Base-by-base conservation (phyloP, 257 asterid genomes). In the Solanum lignicaule region DNA sequence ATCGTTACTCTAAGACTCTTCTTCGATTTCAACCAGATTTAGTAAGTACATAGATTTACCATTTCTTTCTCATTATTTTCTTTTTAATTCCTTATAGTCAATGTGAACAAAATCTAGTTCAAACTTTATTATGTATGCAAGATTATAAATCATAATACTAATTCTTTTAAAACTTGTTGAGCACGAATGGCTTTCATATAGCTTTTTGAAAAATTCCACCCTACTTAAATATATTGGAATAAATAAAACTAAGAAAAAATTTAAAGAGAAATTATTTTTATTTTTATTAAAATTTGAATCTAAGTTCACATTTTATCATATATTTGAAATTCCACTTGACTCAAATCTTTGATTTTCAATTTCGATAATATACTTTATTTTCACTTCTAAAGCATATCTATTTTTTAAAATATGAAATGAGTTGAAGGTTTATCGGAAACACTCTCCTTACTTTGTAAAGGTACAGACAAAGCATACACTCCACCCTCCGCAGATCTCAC, bases 181-280 rank as follows among this genome's bases (percentile, higher is more conserved):
- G 84, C 85, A 81, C 35, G 88, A 86, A 86, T 43, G 32, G 72
- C 3, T 65, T 48, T 72, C 81, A 31, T 78, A 60, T 71, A 66
- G 36, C 55, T 48, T 87, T 39, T 87, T 78, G 82, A 69, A 87
- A 41, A 81, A 15, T 12, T 62, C 65, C 48, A 9, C 83, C 43
- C n/a, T 29, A 29, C 20, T 20, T 52, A n/a, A n/a, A n/a, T n/a
- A n/a, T n/a, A 78, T 29, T 41, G 65, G 84, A 78, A 41, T 4
- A 15, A 15, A 27, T 4, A 27, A 27, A 46, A 79, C 13, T 1
- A 43, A 43, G 8, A 46, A n/a, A n/a, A n/a, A n/a, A n/a, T n/a
- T n/a, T 13, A 79, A 5, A 55, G 39, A 79, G 10, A 79, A 27
- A 4, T 43, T 7, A 7, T 46, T 81, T 9, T 43, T 7, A 7